Base-by-base conservation (phyloP, 306 rosid genomes). In the Rosa persica region DNA sequence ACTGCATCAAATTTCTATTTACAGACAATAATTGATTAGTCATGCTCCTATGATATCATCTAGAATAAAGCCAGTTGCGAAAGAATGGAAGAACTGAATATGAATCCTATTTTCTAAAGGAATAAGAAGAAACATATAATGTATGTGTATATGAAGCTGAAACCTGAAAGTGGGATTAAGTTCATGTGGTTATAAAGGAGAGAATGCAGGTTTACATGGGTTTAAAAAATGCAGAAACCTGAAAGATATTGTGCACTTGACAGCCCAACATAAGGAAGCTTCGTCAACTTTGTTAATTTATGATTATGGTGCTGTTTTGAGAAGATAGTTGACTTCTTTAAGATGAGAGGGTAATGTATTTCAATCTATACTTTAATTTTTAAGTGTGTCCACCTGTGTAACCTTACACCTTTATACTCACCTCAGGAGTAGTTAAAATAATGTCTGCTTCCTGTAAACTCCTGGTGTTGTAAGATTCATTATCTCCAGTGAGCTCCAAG, bases 371-470 rank as follows among this genome's bases (percentile, higher is more conserved):
- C 11, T 48, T 48, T 4, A 30, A 25, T 25, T 72, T 48, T 19
- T 2, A 20, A 36, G 6, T 51, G 2, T 73, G 48, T 20, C 27
- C 54, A 54, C 38, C 16, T 52, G 44, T 66, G 67, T 23, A 64
- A 23, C 12, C 6, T 34, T 20, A 27, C 46, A 52, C 38, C 48
- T 67, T 72, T 10, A 10, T 82, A 81, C 93, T 80, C 71, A 91
- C 97, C 97, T 94, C 97, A 58, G 98, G 97, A 83, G 98, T 94
- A 66, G 98, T 94, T 82, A 94, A 84, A 83, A 94, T 87, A 73
- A 94, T 94, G 83, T 92, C 98, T 36, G 97, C 97, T 75, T 92
- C 98, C 66, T 86, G 92, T 75, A 92, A 86, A 79, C 88, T 89
- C 84, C 83, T 89, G 64, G 84, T 43, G 75, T 80, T 92, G 91